A percentile compares a stretch with the other conserved stretches of the same genome.
Conservation (phyloP, 495 filamentous ascomycete species). For the Coniosporium apollinis region DNA sequence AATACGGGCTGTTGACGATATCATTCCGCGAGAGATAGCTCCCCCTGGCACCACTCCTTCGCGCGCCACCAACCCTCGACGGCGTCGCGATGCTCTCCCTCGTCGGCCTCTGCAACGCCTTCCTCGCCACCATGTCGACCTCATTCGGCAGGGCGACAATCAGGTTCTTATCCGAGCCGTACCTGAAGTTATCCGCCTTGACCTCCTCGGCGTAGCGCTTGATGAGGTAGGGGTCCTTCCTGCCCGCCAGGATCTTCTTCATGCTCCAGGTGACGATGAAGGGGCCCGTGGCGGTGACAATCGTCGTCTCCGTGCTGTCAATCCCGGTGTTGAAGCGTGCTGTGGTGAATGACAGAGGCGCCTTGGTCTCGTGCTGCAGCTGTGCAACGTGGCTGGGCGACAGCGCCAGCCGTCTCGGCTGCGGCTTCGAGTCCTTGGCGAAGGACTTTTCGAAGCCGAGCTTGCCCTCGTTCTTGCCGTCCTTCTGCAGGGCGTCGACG, state of each 20-base stretch:
- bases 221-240: slow-evolving; percentile 82
- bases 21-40: slow-evolving; percentile 51
- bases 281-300: slow-evolving; percentile 92
- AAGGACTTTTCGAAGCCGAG: slow-evolving; percentile 93
- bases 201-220: slow-evolving; percentile 91
- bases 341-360: slow-evolving; percentile 69
- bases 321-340: slow-evolving; percentile 90
- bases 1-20: slow-evolving; percentile 77
- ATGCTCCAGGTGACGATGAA: slow-evolving; percentile 96
- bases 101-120: slow-evolving; percentile 71
- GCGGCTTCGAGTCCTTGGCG: slow-evolving; percentile 79
- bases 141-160: slow-evolving; percentile 94
- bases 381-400: slow-evolving; percentile 85
- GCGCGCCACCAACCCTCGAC: slow-evolving; percentile 31
- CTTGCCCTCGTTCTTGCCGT: slow-evolving; percentile 92
- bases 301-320: slow-evolving; percentile 64
- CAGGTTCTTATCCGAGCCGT: slow-evolving; percentile 89
- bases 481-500: slow-evolving; percentile 77
- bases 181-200: slow-evolving; percentile 98
- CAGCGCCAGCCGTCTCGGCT: slow-evolving; percentile 76
- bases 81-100: slow-evolving; percentile 75
- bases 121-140: slow-evolving; percentile 88
- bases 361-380: slow-evolving; percentile 86
- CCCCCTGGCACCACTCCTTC: slow-evolving; percentile 29
- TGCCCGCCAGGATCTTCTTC: slow-evolving; percentile 63